Evolutionary conservation across 306 rosid species (phyloP), one percentile per base, ranked within the genome.

Genomic region (Trifolium fragiferum): DNA sequence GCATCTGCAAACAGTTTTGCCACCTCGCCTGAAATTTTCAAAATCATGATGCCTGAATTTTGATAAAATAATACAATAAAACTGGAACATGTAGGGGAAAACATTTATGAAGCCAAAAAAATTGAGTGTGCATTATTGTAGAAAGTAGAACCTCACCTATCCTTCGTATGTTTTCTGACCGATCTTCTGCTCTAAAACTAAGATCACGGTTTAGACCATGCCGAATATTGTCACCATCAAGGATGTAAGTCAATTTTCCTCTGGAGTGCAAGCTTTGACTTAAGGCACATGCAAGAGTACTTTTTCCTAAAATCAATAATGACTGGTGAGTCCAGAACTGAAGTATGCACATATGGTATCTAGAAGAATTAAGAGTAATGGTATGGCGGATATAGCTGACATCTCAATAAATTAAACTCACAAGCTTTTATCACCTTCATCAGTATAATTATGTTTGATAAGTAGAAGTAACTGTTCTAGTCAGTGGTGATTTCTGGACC

Each of bases 1-100:
- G 99, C 93, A 92, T 94, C 99, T 46, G 99, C 96, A 82, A 94
- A 89, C 46, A 94, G 93, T 87, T 89, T 94, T 76, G 99, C 97
- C 37, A 94, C 99, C 87, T 94, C 97, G 33, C 96, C 99, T 94
- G 72, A 66, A 82, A 69, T 7, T 41, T 75, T 77, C 72, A 71
- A 66, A 81, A 41, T 37, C 10, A 37, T 37, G 40, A 37, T 8
- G 40, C 40, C 40, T 8, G 10, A 37, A 10, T 37, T 6, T 7
- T 37, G 40, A 37, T 37, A 37, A 37, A 37, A 7, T 37, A 37
- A 37, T 59, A 76, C 7, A 64, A 55, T 38, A 43, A 38, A 75
- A 6, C n/a, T 2, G 14, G 35, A 44, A 37, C 65, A 55, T 59
- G 35, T 20, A 53, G 11, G 44, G 67, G 44, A 33, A 9, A 37